phyloP scores from a whole-genome alignment of 208 protist species.

The Crithidia acanthocephali region DNA sequence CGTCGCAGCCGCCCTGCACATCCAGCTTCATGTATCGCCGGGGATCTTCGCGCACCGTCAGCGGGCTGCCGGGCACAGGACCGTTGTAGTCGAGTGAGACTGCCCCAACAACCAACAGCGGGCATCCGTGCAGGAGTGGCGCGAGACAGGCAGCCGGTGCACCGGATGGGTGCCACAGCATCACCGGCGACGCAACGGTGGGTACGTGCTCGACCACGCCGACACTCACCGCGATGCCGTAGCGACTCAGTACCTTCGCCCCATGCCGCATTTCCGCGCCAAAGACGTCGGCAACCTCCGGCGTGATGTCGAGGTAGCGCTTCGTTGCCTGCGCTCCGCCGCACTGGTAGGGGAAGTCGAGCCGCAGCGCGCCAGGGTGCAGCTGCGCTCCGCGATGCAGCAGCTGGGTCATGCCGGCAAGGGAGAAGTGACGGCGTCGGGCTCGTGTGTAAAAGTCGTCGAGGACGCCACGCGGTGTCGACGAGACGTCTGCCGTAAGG shows the following conservation, averaged over 20 bases:
- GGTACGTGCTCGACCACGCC: slow-evolving; percentile 48
- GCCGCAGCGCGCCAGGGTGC: slow-evolving; percentile 46
- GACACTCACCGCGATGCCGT: slow-evolving; percentile 72
- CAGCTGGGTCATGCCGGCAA: slow-evolving; percentile 51
- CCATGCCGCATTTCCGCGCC: slow-evolving; percentile 52
- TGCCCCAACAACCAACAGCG: slow-evolving; percentile 51
- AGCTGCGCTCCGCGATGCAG: slow-evolving; percentile 51
- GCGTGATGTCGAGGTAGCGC: slow-evolving; percentile 76
- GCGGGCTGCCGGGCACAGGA: slow-evolving; percentile 43
- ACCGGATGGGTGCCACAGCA: slow-evolving; percentile 81
- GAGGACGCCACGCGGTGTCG: slow-evolving; percentile 29
- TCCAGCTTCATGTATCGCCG: slow-evolving; percentile 70
- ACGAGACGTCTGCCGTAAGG: background rate
- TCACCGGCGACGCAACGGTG: slow-evolving; percentile 34
- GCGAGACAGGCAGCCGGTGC: slow-evolving; percentile 72
- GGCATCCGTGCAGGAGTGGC: slow-evolving; percentile 65
- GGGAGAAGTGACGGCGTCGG: slow-evolving; percentile 56
- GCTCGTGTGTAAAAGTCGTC: slow-evolving; percentile 54
- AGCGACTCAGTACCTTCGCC: slow-evolving; percentile 76
- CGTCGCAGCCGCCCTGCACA: slow-evolving; percentile 36
- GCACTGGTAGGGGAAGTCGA: slow-evolving; percentile 86
- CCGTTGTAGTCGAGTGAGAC: slow-evolving; percentile 79
- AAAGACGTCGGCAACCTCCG: slow-evolving; percentile 50
- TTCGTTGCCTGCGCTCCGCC: slow-evolving; percentile 68
- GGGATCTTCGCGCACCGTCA: slow-evolving; percentile 56